Base-by-base conservation (phyloP, 2,329 filamentous ascomycete species). In the Talaromyces pinophilus region DNA sequence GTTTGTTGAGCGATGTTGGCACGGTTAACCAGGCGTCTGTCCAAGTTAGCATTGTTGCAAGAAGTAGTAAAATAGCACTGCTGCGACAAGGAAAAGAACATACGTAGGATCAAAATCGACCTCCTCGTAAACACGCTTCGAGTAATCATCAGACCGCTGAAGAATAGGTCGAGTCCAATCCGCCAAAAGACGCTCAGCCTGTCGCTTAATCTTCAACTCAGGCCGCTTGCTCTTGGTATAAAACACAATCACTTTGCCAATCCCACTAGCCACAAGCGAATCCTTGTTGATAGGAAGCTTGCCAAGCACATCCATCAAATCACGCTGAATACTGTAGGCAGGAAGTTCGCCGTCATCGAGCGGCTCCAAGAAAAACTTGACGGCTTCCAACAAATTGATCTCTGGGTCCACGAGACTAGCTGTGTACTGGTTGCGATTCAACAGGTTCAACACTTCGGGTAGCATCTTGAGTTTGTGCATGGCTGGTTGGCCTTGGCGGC, bases 121-220 rank as follows among this genome's bases (percentile, higher is more conserved):
- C 68, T 85, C 82, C 63, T 83, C 80, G 71, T 87, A 84, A 60
- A 85, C 83, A 68, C 91, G 88, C 83, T 97, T 95, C 81, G 92
- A 93, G 82, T 96, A 97, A 78, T 97, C 93, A 73, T 97, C 93
- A 68, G 92, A 96, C 71, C 93, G 89, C 82, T 96, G 94, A 63
- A 99, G 84, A 69, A 99, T 96, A 3, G 94, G 93, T 48, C 95
- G 86, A 70, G 93, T 97, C 95, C 95, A 99, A 76, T 98, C 94
- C 65, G 92, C 92, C 65, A 97, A 84, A n/a, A 98, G 84, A 59
- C 91, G 88, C 82, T 98, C 93, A 0, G 95, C 95, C 81, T 93
- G 92, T 71, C 94, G 89, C 83, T 97, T 97, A 83, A 99, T 97
- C 68, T 85, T 86, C 4, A 90, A 83, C 79, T 98, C 92, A 0